Evolutionary conservation across 139 green algal species (phyloP), one percentile per base, ranked within the genome.

Genomic region (Auxenochlorella protothecoides): DNA sequence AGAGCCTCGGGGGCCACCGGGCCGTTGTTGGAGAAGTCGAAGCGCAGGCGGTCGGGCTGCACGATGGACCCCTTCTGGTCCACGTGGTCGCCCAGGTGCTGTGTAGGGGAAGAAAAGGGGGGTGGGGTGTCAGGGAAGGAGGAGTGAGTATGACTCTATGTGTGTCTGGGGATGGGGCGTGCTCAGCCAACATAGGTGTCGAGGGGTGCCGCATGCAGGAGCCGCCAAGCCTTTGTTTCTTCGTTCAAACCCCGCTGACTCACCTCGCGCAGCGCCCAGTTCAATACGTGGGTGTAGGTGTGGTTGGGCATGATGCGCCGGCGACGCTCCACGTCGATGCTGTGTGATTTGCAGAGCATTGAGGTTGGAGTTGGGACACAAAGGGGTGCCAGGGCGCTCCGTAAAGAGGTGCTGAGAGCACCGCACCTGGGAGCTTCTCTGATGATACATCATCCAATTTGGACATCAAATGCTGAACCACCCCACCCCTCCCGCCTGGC

Each of bases 11-110:
- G 9, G 9, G 57, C 9, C 57, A 62, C 57, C 57, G 57, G 57
- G 9, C 87, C 91, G 60, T 89, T 91, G 81, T 98, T 95, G 66
- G 81, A 90, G 81, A 99, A 99, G 84, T 99, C 95, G 78, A 99
- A 99, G 60, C 93, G 89, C 70, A 99, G 86, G 76, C 88, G 89
- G 72, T 97, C 91, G 0, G 89, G 84, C 64, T 88, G 73, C 63
- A 99, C 95, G 15, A 98, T 89, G 13, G 89, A 96, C 65, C 95
- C 95, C 85, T 97, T 98, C 84, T 99, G 95, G 70, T 97, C 87
- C 13, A 99, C 86, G 61, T 94, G 85, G 57, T 96, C 88, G 4
- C 95, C 95, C 68, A 97, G 83, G 70, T 91, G 81, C 65, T 88
- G 63, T 71, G 61, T 16, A 3, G 7, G 7, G 14, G 52, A 9